Evolutionary conservation across 1,284 basidiomycete genomes (phyloP), one percentile per base, ranked within the genome.

Genomic region (Athelia sp.): DNA sequence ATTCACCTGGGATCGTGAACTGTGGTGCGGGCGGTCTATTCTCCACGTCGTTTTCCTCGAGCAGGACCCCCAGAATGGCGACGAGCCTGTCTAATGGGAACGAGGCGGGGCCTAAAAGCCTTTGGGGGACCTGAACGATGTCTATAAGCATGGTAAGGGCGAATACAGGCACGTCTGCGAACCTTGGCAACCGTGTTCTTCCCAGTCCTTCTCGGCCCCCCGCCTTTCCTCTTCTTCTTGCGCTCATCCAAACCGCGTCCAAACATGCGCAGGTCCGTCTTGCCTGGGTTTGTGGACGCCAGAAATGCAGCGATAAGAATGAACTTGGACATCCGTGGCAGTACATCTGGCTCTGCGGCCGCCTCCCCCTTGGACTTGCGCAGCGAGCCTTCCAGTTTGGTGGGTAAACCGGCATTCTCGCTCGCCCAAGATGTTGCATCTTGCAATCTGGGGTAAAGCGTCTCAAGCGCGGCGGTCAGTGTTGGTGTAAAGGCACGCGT

Each of bases 11-110:
- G 46, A 76, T 65, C 19, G 56, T 68, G 43, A 79, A 80, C 50
- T 82, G 70, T 3, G 67, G 74, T 43, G 65, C 74, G 21, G 69
- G 68, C 13, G 61, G 68, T 11, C 80, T 68, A 4, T 62, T 64
- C 13, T 84, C 81, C 0, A 71, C 73, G 52, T 88, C 90, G 54
- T 93, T 84, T 63, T 96, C 93, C 50, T 91, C 87, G 32, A 94
- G 69, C 8, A 98, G 68, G 0, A 85, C 79, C 2, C 91, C 91
- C 6, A 95, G 78, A 49, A 97, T 87, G 0, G 92, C 90, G 1
- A 93, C 63, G 46, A 97, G 67, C 18, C 94, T 72, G 61, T 97
- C 94, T 1, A 96, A 67, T 0, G 89, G 80, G 62, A 96, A 96
- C 0, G 87, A 66, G 43, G 79, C 75, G 1, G 94, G 94, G 0